Evolutionary conservation across 495 filamentous ascomycete genomes (phyloP), one percentile per base, ranked within the genome.

Genomic region (Hypoxylon fuscum): DNA sequence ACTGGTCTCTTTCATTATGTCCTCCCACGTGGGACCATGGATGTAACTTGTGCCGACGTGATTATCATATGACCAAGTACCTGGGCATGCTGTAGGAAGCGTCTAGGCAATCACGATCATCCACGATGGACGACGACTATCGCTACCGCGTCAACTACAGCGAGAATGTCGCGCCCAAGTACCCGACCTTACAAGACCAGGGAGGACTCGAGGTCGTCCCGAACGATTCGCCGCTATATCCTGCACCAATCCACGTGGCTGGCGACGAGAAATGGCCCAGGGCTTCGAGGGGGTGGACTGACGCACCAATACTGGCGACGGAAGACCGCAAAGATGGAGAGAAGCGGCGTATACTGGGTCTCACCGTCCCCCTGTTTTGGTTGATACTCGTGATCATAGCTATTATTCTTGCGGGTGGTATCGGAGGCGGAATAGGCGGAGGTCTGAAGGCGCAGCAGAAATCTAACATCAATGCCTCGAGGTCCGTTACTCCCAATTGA

Each of bases 331-430:
- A 25, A 22, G 14, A 45, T 7, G 32, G 23, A 4, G 55, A 62
- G 34, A 51, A 14, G 32, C 37, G 44, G 38, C 59, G 53, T 34
- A 64, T 74, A 15, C 25, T 75, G 7, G 74, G 74, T 3, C 65
- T 77, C 7, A 55, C 71, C n/a, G 64, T 74, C 6, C 54, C 59
- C 6, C 5, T 63, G 1, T 77, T 76, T 34, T 77, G 74, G 74
- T 31, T 48, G 3, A 8, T 72, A 5, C 23, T 76, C 41, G 42
- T 72, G 6, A 21, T 62, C 5, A 22, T 74, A 14, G 40, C 70
- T 12, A 31, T 76, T 7, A 43, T 74, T 32, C 42, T 75, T 9
- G 72, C 74, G 1, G 74, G 38, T 1, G 70, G 27, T 2, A 69
- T 77, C 14, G 74, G 72, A 7, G 73, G 73, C 35, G 73, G 71